These are phyloP conservation scores for Pharnaceum exiguum DNA, from an alignment of 148 eudicot genomes.

Conservation along the genomic window DNA sequence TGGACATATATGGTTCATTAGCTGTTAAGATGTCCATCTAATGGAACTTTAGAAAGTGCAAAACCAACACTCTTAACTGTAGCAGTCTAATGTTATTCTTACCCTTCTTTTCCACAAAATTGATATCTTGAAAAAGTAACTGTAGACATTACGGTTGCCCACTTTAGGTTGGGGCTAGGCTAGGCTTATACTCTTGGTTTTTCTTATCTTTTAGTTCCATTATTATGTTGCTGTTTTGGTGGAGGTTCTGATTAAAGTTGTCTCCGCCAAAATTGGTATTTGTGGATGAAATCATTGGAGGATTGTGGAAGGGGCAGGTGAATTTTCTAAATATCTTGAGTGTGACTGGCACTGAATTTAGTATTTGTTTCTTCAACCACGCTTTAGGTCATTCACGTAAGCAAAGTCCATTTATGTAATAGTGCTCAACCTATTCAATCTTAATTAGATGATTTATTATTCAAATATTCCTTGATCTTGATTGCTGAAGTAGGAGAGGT, in stretches of 20 bases:
- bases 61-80: background rate
- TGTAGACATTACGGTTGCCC: too few species aligned
- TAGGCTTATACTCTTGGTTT: too few species aligned
- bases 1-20: background rate
- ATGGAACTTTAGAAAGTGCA: background rate
- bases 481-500: too few species aligned
- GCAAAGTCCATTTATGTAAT: background rate
- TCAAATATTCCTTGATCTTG: background rate
- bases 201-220: too few species aligned
- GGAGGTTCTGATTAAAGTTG: too few species aligned
- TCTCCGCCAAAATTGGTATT: background rate
- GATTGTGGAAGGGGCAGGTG: background rate
- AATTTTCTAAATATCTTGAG: background rate
- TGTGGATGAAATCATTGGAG: background rate
- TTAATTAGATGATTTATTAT: background rate
- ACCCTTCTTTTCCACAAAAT: background rate
- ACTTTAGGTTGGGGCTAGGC: too few species aligned
- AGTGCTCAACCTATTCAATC: background rate
- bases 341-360: background rate
- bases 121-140: background rate
- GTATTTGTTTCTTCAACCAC: background rate
- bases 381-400: background rate
- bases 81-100: background rate
- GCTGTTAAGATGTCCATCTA: background rate
- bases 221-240: too few species aligned